Evolutionary conservation across 1,139 yeast species (phyloP).

Genomic region (Debaryomyces singareniensis): DNA sequence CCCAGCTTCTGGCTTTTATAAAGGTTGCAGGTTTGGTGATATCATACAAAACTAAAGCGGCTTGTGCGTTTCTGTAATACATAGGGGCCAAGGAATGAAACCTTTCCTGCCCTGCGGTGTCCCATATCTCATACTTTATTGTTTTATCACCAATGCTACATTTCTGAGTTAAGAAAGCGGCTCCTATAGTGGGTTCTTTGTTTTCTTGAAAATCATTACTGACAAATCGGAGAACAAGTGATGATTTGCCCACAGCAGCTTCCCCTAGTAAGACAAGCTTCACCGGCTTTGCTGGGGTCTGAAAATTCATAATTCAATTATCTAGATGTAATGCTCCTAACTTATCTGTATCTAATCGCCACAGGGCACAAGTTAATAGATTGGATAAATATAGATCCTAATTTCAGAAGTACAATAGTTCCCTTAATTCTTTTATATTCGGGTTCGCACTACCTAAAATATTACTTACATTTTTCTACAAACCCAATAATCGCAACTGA

Average conservation of each 20-base stretch:
- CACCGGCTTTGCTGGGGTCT: constrained; percentile 61
- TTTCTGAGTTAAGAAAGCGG: constrained; percentile 92
- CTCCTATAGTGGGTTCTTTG: constrained; percentile 96
- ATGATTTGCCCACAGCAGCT: constrained; percentile 97
- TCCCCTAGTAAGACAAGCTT: constrained; percentile 90
- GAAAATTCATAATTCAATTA: constrained; percentile 26
- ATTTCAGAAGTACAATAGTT: too few species aligned
- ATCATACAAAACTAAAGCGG: constrained; percentile 93
- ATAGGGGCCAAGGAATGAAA: constrained; percentile 96
- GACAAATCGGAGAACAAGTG: constrained; percentile 86
- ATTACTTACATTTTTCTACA: too few species aligned
- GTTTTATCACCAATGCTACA: constrained; percentile 87
- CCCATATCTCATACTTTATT: constrained; percentile 97
- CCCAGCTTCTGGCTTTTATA: constrained; percentile 99
- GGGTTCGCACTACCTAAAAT: too few species aligned
- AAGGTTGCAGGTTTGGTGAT: constrained; percentile 96
- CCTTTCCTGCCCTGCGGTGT: constrained; percentile 97
- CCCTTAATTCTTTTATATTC: too few species aligned
- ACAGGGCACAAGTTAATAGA: too few species aligned
- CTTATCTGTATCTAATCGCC: too few species aligned
- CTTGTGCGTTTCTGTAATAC: constrained; percentile 98
- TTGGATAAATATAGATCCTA: too few species aligned
- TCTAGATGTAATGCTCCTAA: too few species aligned
- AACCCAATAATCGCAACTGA: constrained; percentile 71
- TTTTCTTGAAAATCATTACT: constrained; percentile 95